A percentile compares a stretch with the other conserved stretches of the same genome.
Evolutionary conservation across 768 basidiomycete genomes (phyloP).

Genomic region (Suillus paluster): DNA sequence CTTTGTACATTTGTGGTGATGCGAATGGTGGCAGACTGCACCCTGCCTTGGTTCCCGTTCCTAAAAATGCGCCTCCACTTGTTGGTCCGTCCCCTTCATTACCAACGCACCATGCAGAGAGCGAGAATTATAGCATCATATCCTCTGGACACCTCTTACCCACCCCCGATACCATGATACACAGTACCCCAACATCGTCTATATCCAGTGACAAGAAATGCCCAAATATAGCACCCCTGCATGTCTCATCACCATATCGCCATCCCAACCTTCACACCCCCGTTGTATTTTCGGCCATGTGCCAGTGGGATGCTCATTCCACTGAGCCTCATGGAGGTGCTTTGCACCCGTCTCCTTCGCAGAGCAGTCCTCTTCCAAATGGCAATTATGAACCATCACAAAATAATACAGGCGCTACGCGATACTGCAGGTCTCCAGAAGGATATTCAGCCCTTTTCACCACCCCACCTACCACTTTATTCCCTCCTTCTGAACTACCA

Average conservation of each 20-base stretch:
- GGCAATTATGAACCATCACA: slow-evolving; percentile 49
- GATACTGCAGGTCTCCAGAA: slow-evolving; percentile 43
- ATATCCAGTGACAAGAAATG: no score
- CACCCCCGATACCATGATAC: no score
- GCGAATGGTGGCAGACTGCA: background rate
- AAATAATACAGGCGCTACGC: slow-evolving; percentile 45
- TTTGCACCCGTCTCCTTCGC: slow-evolving; percentile 46
- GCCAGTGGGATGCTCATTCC: slow-evolving; percentile 51
- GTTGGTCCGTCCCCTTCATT: background rate
- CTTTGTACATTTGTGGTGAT: no score
- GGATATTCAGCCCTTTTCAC: slow-evolving; percentile 52
- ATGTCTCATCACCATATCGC: slow-evolving; percentile 60
- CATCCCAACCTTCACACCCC: slow-evolving; percentile 44
- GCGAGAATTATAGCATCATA: no score
- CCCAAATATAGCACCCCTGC: no score
- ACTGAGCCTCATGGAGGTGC: slow-evolving; percentile 46
- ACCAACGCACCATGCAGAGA: no score
- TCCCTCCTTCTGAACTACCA: slow-evolving; percentile 73
- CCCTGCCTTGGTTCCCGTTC: background rate
- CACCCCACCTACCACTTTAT: slow-evolving; percentile 64
- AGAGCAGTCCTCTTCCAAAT: slow-evolving; percentile 42
- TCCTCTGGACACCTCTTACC: no score
- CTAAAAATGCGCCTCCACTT: background rate
- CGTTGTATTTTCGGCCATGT: slow-evolving; percentile 25
- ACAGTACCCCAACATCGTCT: no score